Evolutionary conservation across 2,329 filamentous ascomycete species (phyloP).

Genomic region (Esteya vermicola): DNA sequence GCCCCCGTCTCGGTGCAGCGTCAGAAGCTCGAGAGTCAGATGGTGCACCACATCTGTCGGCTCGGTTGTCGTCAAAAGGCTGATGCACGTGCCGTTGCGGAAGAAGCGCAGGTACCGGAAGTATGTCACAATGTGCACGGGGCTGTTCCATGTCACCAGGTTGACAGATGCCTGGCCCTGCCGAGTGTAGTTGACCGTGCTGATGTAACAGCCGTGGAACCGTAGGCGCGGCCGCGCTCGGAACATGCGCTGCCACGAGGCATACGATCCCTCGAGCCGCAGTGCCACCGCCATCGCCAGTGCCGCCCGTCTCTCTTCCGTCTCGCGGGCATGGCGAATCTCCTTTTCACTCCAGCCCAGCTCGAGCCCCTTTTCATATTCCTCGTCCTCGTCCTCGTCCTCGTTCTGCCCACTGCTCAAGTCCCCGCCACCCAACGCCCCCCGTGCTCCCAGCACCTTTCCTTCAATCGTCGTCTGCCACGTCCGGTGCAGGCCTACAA

Average conservation of each 20-base stretch:
- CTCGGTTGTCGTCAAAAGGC: slow-evolving; percentile 65
- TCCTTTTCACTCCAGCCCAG: too few species aligned
- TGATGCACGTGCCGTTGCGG: slow-evolving; percentile 73
- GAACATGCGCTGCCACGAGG: slow-evolving; percentile 57
- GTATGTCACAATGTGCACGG: slow-evolving; percentile 93
- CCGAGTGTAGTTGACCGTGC: slow-evolving; percentile 88
- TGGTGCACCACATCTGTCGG: slow-evolving; percentile 80
- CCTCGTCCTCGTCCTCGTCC: neutral
- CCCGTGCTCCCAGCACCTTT: slow-evolving; percentile 22
- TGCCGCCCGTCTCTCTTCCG: neutral
- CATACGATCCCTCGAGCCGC: slow-evolving; percentile 19
- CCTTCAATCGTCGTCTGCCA: slow-evolving; percentile 51
- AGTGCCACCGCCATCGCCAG: slow-evolving; percentile 24
- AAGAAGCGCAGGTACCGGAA: slow-evolving; percentile 95
- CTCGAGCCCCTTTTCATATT: slow-evolving; percentile 9
- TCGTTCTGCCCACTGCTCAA: neutral
- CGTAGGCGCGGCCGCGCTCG: slow-evolving; percentile 70
- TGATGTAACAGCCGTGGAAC: slow-evolving; percentile 94
- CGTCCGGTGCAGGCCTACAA: slow-evolving; percentile 68
- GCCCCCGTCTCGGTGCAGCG: slow-evolving; percentile 22
- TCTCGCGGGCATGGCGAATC: too few species aligned
- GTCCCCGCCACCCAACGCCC: neutral
- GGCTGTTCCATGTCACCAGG: slow-evolving; percentile 61
- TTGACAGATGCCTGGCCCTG: slow-evolving; percentile 59
- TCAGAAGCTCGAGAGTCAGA: slow-evolving; percentile 57